These are phyloP conservation scores for Fusarium sambucinum DNA, from an alignment of 2,329 filamentous ascomycete genomes.

Conservation along the genomic window DNA sequence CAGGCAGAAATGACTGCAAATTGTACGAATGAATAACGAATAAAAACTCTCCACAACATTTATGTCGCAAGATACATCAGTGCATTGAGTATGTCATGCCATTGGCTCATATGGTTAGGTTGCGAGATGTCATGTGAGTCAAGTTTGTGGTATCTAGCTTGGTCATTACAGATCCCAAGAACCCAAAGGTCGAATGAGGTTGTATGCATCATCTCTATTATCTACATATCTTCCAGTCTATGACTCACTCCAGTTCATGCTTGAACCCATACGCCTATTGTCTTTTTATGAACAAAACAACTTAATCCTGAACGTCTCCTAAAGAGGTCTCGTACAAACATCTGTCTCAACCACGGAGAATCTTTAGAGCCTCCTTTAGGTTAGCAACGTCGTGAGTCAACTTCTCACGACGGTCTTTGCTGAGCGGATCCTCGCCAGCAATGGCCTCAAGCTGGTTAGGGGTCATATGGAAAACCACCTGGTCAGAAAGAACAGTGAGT, in stretches of 20 bases:
- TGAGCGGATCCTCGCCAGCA: slow-evolving; percentile 66
- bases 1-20: slow-evolving; percentile 11
- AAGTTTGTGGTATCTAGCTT: no score
- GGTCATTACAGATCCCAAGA: not conserved
- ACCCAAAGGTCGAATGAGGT: not conserved
- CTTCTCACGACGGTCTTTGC: slow-evolving; percentile 56
- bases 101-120: not conserved
- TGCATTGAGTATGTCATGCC: not conserved
- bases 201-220: not conserved
- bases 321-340: not conserved
- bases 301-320: not conserved
- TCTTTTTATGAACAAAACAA: not conserved
- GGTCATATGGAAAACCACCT: slow-evolving; percentile 62
- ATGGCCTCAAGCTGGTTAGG: slow-evolving; percentile 65
- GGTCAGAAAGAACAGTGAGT: slow-evolving; percentile 63
- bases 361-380: slow-evolving; percentile 54
- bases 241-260: not conserved
- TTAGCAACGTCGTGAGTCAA: slow-evolving; percentile 61
- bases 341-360: slow-evolving; percentile 35
- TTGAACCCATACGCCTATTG: not conserved
- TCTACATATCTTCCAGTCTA: not conserved
- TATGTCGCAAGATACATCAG: not conserved
- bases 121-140: no score
- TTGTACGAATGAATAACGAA: slow-evolving; percentile 43
- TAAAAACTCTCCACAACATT: slow-evolving; percentile 22